These are phyloP conservation scores for Trichoderma atroviride DNA, from an alignment of 2,329 filamentous ascomycete species.

Conservation along the genomic window DNA sequence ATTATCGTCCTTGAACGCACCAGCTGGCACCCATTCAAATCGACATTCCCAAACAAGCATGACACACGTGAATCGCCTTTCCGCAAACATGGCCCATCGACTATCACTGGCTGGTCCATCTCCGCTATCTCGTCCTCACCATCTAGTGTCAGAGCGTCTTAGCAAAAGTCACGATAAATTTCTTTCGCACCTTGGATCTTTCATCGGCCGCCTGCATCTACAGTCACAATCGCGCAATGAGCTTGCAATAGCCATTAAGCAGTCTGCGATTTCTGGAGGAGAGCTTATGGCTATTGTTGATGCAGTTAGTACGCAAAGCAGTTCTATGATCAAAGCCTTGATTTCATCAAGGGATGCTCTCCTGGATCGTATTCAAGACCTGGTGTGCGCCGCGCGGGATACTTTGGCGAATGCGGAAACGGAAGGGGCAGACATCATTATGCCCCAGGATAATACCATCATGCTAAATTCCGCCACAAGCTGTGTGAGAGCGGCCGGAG, in stretches of 20 bases:
- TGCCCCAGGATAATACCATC: constrained; percentile 75
- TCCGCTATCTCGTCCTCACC: constrained; percentile 63
- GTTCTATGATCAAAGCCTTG: constrained; percentile 66
- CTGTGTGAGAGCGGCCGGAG: constrained; percentile 87
- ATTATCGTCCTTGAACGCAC: constrained; percentile 50
- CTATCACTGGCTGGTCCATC: constrained; percentile 73
- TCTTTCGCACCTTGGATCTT: constrained; percentile 86
- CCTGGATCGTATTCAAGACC: constrained; percentile 76
- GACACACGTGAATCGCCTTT: constrained; percentile 49
- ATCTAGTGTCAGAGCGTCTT: constrained; percentile 81
- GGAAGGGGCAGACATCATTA: constrained; percentile 75
- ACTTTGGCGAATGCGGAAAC: constrained; percentile 70
- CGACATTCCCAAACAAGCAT: constrained; percentile 41
- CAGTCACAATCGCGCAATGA: constrained; percentile 90
- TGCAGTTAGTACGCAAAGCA: constrained; percentile 77
- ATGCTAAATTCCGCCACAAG: constrained; percentile 79
- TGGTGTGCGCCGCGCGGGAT: constrained; percentile 80
- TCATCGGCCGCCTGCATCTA: constrained; percentile 85
- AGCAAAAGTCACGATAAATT: constrained; percentile 83
- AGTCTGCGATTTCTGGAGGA: constrained; percentile 80
- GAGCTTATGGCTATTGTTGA: constrained; percentile 79
- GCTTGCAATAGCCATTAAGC: constrained; percentile 77
- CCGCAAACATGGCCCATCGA: constrained; percentile 67
- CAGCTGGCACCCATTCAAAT: constrained; percentile 37
- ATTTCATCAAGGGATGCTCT: constrained; percentile 72